Evolutionary conservation across 2,329 filamentous ascomycete species (phyloP), one percentile per base, ranked within the genome.

Genomic region (Thelonectria olida): DNA sequence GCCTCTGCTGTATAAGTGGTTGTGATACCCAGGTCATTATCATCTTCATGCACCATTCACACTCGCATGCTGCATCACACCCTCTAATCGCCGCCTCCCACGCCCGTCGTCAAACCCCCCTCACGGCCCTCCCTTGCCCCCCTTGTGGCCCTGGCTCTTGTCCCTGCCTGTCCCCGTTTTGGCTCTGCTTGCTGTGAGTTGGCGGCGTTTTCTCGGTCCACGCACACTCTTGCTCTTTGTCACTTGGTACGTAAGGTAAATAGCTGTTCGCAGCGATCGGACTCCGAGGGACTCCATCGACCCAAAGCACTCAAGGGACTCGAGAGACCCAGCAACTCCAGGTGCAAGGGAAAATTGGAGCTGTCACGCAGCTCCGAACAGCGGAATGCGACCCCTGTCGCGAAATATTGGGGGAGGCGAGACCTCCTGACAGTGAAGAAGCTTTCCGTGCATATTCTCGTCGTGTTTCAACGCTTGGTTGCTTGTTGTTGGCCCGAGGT

Each of bases 171-270:
- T 51, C 52, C 47, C 51, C 42, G 15, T 50, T 47, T 36, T 44
- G 52, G 47, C 34, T 44, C 31, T 55, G 38, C 31, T 52, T 41
- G 52, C 47, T 55, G 39, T 51, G 51, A 45, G 51, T 25, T 52
- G 58, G 52, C 58, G 57, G 51, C 57, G 51, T 60, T 61, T 61
- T 47, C 52, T 55, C 52, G 58, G 58, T 61, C 58, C 57, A 55
- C 48, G 47, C 57, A 41, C 50, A 22, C 38, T 39, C 34, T 54
- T 42, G 39, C 7, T 61, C 52, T 51, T 61, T 61, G 45, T 61
- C 48, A 61, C 47, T 55, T 15, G 57, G 58, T 61, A 61, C 58
- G 58, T 61, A 61, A 61, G 51, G 51, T 47, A 55, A 61, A 61
- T 61, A 45, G 52, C 47, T 52, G 58, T 55, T 52, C 41, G 52